Conservation (phyloP, 345 rosid species). For the Eucalyptus sp. region DNA sequence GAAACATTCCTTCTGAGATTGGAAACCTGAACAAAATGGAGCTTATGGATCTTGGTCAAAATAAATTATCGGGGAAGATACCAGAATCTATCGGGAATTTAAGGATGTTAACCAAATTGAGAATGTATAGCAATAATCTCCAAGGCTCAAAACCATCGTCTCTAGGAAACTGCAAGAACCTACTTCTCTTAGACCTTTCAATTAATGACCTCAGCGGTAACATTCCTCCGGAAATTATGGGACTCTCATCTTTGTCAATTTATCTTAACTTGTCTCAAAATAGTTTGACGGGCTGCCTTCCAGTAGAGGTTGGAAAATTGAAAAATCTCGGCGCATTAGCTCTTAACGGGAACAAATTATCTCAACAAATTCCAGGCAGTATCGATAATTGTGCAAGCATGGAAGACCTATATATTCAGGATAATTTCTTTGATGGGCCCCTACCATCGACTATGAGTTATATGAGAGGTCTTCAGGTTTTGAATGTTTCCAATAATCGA, state of each 20-base stretch:
- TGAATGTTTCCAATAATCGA: neutral
- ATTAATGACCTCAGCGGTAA: neutral
- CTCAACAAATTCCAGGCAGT: neutral
- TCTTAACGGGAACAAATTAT: neutral
- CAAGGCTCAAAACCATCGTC: neutral
- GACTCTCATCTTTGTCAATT: neutral
- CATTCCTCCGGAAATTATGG: neutral
- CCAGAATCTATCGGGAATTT: neutral
- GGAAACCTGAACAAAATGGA: neutral
- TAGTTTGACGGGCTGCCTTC: neutral
- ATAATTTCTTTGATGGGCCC: neutral
- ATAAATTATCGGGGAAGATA: neutral
- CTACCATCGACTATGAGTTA: neutral
- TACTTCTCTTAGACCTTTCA: neutral
- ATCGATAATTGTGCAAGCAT: neutral
- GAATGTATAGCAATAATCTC: neutral
- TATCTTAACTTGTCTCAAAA: neutral
- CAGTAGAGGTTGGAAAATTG: neutral
- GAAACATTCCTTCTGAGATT: neutral
- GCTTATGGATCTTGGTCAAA: neutral
- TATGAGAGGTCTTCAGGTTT: neutral
- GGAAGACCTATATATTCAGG: neutral
- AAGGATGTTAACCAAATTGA: neutral
- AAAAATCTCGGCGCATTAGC: neutral
- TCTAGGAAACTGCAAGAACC: neutral